Conservation (phyloP, 2,329 filamentous ascomycete genomes). For the Fusarium poae region DNA sequence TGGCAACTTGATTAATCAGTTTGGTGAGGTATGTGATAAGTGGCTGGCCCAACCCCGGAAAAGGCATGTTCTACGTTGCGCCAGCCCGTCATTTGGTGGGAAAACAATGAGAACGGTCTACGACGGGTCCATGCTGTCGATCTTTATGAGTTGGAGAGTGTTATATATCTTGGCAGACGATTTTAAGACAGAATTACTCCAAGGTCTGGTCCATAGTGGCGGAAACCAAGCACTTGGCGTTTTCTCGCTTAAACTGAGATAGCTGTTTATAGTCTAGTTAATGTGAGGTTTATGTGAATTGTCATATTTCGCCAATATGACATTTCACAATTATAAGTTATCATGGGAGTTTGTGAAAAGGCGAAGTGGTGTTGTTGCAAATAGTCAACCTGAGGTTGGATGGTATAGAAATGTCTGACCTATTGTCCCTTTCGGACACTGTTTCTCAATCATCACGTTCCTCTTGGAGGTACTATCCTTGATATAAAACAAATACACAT, state of each 20-base stretch:
- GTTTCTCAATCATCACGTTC: not conserved
- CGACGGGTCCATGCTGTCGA: not conserved
- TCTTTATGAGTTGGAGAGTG: not conserved
- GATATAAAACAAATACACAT: not conserved
- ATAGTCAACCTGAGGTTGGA: not conserved
- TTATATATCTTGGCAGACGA: not conserved
- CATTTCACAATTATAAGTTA: fast-evolving
- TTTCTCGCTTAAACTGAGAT: not conserved
- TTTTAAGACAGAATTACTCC: not conserved
- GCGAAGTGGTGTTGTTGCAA: not conserved
- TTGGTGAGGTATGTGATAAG: conserved; percentile 15
- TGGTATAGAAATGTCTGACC: fast-evolving
- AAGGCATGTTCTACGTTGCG: not conserved
- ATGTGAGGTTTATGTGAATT: no score
- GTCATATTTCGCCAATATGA: not conserved
- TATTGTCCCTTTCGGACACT: not conserved
- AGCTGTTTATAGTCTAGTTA: not conserved
- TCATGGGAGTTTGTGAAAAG: not conserved
- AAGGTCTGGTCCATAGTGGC: not conserved
- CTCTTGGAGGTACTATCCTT: fast-evolving
- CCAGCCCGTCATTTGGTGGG: not conserved
- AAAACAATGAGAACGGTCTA: conserved; percentile 14
- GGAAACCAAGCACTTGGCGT: not conserved
- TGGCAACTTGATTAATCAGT: not conserved
- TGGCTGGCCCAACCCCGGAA: not conserved